Conservation (phyloP, 306 rosid species). For the Oxytropis ochrocephala region DNA sequence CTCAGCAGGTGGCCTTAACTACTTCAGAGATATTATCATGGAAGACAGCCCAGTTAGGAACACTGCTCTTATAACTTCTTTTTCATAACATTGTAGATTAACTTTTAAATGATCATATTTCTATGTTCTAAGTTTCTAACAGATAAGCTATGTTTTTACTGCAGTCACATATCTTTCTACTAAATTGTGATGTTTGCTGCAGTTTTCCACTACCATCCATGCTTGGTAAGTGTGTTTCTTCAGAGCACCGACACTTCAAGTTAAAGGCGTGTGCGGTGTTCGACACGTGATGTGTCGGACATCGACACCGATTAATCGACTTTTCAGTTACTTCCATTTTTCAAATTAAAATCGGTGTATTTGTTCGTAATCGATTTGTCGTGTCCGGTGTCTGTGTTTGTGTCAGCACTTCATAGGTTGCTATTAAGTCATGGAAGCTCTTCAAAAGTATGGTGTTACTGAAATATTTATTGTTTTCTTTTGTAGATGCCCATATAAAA, state of each 20-base stretch:
- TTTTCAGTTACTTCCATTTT: no score
- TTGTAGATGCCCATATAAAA: conserved; percentile 75
- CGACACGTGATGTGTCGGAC: no score
- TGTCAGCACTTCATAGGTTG: no score
- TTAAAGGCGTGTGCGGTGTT: no score
- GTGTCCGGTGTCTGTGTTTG: no score
- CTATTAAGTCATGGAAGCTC: background rate
- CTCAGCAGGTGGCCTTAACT: conserved; percentile 84
- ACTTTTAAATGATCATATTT: background rate
- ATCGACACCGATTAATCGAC: no score
- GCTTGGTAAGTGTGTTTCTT: conserved; percentile 64
- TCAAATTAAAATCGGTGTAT: no score
- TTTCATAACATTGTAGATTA: background rate
- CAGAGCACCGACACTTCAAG: no score
- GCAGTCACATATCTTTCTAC: conserved; percentile 90
- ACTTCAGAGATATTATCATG: conserved; percentile 80
- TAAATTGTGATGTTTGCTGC: conserved; percentile 96
- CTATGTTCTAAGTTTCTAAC: background rate
- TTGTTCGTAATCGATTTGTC: no score
- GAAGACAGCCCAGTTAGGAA: conserved; percentile 79
- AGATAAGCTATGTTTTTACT: conserved; percentile 18
- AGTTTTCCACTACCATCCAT: conserved; percentile 74
- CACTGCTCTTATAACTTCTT: background rate
- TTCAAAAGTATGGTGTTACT: background rate
- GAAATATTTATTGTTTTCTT: conserved; percentile 13